These are phyloP conservation scores for Pythium utonaiense DNA, from an alignment of 352 stramenopile species.

Conservation along the genomic window DNA sequence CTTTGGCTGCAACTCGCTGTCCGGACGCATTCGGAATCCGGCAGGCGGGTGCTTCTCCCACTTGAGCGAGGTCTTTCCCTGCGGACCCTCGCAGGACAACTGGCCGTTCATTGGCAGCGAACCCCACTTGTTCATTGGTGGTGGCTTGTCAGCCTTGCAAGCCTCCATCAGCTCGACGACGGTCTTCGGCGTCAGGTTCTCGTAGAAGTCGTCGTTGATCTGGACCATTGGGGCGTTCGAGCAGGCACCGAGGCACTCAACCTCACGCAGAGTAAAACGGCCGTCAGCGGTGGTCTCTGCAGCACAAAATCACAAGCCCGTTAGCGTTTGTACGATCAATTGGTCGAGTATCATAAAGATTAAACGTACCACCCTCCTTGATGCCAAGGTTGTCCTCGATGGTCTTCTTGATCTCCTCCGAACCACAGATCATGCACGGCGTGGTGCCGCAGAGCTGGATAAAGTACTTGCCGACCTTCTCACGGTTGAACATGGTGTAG, in stretches of 20 bases:
- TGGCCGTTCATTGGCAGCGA: conserved; percentile 99
- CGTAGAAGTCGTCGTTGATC: conserved; percentile 99
- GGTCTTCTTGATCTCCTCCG: conserved; percentile 98
- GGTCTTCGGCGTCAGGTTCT: conserved; percentile 98
- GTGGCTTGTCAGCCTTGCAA: conserved; percentile 92
- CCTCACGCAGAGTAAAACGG: conserved; percentile 94
- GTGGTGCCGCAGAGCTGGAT: conserved; percentile 99
- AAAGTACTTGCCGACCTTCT: conserved; percentile 95
- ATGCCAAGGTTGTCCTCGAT: conserved; percentile 97
- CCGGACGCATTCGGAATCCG: conserved; percentile 89
- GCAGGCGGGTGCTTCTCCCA: conserved; percentile 81
- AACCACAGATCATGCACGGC: conserved; percentile 99
- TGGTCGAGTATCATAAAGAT: not conserved
- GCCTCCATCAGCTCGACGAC: conserved; percentile 95
- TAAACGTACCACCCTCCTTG: conserved; percentile 88
- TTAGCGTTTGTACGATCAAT: not conserved
- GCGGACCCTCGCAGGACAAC: conserved; percentile 96
- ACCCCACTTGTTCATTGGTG: conserved; percentile 97
- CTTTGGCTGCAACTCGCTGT: conserved; percentile 90
- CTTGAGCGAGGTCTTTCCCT: conserved; percentile 94
- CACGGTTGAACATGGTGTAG: conserved; percentile 99
- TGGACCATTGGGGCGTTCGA: conserved; percentile 99
- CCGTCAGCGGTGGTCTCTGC: conserved; percentile 77
- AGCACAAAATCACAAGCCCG: conserved; percentile 7
- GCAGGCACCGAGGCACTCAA: conserved; percentile 99